Conservation (phyloP, 768 basidiomycete species). For the Kockovaella imperatae region DNA sequence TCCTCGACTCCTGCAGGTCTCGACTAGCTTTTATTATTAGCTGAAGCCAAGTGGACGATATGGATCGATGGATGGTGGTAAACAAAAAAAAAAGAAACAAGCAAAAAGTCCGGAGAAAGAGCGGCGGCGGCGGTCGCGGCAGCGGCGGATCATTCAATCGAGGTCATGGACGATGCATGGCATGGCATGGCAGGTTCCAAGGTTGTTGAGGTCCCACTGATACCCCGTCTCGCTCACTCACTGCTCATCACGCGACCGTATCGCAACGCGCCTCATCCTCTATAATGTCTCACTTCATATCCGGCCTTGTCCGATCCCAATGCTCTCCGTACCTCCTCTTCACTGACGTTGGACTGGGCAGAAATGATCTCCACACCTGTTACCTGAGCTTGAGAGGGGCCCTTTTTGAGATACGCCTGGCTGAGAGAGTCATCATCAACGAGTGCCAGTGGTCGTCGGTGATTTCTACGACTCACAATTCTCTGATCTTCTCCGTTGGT, state of each 20-base stretch:
- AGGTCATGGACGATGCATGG: too few relatives aligned
- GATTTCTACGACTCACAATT: slow-evolving; percentile 25
- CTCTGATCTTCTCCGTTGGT: slow-evolving; percentile 19
- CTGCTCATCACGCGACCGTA: too few relatives aligned
- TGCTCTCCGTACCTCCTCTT: slow-evolving; percentile 15
- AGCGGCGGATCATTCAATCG: too few relatives aligned
- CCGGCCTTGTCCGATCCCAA: slow-evolving; percentile 8
- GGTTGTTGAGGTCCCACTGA: too few relatives aligned
- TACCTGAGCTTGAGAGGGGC: slow-evolving; percentile 33
- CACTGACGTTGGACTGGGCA: slow-evolving; percentile 17
- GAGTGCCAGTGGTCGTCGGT: neutral
- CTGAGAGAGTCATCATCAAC: neutral
- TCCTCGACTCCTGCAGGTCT: too few relatives aligned
- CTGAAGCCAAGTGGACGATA: too few relatives aligned
- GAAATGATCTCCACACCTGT: slow-evolving; percentile 27
- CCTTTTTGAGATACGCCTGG: slow-evolving; percentile 11
- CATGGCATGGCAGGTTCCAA: too few relatives aligned
- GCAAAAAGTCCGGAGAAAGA: too few relatives aligned
- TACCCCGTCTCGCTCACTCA: neutral
- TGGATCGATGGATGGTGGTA: too few relatives aligned
- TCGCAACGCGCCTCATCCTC: neutral
- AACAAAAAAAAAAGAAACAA: too few relatives aligned
- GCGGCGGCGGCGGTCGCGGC: too few relatives aligned
- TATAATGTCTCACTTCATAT: slow-evolving; percentile 10
- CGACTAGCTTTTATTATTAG: too few relatives aligned